phyloP scores from a whole-genome alignment of 257 asterid species.

The Salvia rosmarinus region DNA sequence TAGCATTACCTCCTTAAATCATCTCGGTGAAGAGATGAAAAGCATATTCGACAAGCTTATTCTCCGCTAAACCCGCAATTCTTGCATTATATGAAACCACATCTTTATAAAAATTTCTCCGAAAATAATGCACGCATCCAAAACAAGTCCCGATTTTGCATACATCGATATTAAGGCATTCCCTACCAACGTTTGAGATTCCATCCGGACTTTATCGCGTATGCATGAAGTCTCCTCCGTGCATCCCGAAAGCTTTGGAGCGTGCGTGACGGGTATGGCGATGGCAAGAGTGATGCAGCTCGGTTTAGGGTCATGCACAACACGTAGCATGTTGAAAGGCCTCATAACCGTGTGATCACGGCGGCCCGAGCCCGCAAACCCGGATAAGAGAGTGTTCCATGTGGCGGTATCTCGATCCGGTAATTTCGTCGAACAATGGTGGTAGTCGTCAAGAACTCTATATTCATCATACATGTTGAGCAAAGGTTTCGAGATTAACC shows the following conservation, averaged over 20 bases:
- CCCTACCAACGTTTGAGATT: slow-evolving; percentile 70
- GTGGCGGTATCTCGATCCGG: slow-evolving; percentile 54
- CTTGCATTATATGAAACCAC: slow-evolving; percentile 80
- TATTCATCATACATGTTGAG: slow-evolving; percentile 89
- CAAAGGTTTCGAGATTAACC: slow-evolving; percentile 55
- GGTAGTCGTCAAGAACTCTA: slow-evolving; percentile 62
- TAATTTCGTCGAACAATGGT: slow-evolving; percentile 51
- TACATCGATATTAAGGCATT: slow-evolving; percentile 82
- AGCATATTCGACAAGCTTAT: slow-evolving; percentile 53
- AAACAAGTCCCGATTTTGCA: slow-evolving; percentile 62
- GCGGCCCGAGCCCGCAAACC: slow-evolving; percentile 56
- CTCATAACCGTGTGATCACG: slow-evolving; percentile 55
- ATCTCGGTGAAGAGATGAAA: slow-evolving; percentile 54
- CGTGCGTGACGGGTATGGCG: slow-evolving; percentile 69
- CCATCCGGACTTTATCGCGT: slow-evolving; percentile 63
- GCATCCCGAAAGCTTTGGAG: slow-evolving; percentile 41
- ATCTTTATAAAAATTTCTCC: slow-evolving; percentile 64
- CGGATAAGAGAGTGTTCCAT: slow-evolving; percentile 82
- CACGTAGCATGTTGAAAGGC: slow-evolving; percentile 52
- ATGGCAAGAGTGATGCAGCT: slow-evolving; percentile 69
- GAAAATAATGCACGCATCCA: slow-evolving; percentile 63
- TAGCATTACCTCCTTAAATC: slow-evolving; percentile 52
- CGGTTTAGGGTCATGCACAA: slow-evolving; percentile 45
- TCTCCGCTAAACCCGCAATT: slow-evolving; percentile 75
- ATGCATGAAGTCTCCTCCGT: slow-evolving; percentile 63